Base-by-base conservation (phyloP, 1,284 basidiomycete genomes). In the Naganishia albida region DNA sequence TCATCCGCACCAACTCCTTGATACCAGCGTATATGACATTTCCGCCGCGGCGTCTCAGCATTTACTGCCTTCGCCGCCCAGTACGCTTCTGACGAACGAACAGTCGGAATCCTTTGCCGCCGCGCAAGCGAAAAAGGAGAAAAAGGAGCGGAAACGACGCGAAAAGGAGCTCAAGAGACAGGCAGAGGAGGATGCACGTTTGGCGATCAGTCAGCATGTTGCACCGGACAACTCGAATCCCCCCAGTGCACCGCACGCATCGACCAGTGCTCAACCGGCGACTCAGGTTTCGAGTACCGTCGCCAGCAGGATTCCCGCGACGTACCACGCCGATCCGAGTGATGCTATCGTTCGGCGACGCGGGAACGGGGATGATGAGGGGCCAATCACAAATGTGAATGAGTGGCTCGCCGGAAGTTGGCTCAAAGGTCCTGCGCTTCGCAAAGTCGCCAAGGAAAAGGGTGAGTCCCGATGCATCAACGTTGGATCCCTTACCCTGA, bases 391-490 rank as follows among this genome's bases (percentile, higher is more conserved):
- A 20, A 25, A 60, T 12, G 57, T 60, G 34, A 60, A 60, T 26
- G 57, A 60, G 25, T 60, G 57, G 57, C 26, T 60, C 3, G 57
- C 57, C 4, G 57, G 57, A 39, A 60, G 57, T 50, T 60, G 57
- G 57, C 46, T 60, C 10, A 60, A 60, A 25, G 57, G 57, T 18
- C 57, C 57, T 7, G 57, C 57, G 2, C 25, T 60, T 20, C 20
- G 57, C 40, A 60, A 50, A 18, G 57, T 60, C 18, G 57, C 57
- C 23, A 60, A 60, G 39, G 57, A 60, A 60, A 39, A 23, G 46
- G 57, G 57, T 46, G 39, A 50, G 25, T 39, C 26, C 23, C 8
- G 25, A 28, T n/a, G 23, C 15, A 26, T 15, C 18, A 16, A 42
- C 16, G 26, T 12, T 15, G 16, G 18, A 4, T 4, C 10, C 20